These are phyloP conservation scores for Athelia sp. DNA, from an alignment of 1,284 basidiomycete genomes.

Conservation along the genomic window DNA sequence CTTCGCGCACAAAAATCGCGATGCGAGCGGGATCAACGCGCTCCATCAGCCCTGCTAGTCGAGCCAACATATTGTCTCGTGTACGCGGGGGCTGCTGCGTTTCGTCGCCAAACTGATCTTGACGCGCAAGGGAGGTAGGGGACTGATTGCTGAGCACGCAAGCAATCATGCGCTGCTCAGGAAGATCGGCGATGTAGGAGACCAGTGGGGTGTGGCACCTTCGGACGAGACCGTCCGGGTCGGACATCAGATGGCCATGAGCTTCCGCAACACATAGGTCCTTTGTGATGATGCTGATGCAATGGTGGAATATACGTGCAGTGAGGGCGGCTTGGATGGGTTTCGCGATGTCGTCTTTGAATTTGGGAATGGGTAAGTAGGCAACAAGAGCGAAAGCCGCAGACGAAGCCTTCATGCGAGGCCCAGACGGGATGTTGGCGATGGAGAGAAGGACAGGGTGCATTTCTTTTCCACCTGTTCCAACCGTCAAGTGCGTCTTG, in stretches of 20 bases:
- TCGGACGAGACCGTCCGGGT: conserved; percentile 1
- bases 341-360: background rate
- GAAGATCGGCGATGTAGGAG: conserved; percentile 3
- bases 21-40: background rate
- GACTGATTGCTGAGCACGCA: background rate
- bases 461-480: conserved; percentile 1
- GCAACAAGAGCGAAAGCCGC: background rate
- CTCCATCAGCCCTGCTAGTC: background rate
- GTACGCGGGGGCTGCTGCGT: background rate
- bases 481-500: conserved; percentile 3
- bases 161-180: conserved; percentile 7
- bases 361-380: conserved; percentile 3
- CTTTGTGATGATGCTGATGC: conserved; percentile 1
- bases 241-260: conserved; percentile 3
- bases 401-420: background rate
- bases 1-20: background rate
- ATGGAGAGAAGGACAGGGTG: conserved; percentile 2
- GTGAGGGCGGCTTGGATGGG: conserved; percentile 3
- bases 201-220: conserved; percentile 2
- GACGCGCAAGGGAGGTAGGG: background rate
- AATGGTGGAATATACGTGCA: conserved; percentile 5
- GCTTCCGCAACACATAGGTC: background rate
- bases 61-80: background rate
- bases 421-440: background rate
- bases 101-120: background rate